Conservation (phyloP, 805 yeast genomes). For the Saturnispora quitensis region DNA sequence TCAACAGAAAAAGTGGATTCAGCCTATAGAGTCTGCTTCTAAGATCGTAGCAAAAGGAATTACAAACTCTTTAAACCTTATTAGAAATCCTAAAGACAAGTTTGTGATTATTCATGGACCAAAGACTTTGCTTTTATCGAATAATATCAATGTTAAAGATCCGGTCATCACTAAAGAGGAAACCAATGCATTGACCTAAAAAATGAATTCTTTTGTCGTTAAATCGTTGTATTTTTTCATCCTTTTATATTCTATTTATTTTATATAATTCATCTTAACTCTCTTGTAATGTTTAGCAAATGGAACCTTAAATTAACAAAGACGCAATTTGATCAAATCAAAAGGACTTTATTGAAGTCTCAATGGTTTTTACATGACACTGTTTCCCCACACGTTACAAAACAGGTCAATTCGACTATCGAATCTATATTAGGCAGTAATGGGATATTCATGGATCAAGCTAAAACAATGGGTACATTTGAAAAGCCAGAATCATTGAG, state of each 20-base stretch:
- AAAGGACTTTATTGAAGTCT: slow-evolving; percentile 10
- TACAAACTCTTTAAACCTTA: neutral
- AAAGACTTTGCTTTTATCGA: slow-evolving; percentile 23
- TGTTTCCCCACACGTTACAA: slow-evolving; percentile 21
- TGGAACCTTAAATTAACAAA: neutral
- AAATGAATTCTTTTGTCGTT: neutral
- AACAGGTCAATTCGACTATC: slow-evolving; percentile 22
- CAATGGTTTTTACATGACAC: slow-evolving; percentile 25
- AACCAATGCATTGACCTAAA: slow-evolving; percentile 7
- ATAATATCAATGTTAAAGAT: slow-evolving; percentile 21
- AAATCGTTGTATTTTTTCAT: neutral
- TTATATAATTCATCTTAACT: neutral
- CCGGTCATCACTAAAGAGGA: slow-evolving; percentile 20
- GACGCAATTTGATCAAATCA: slow-evolving; percentile 9
- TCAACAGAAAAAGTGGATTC: neutral
- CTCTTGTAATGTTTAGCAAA: neutral
- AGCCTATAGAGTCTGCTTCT: neutral
- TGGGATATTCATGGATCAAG: slow-evolving; percentile 13
- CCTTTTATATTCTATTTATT: neutral
- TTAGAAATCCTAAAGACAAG: slow-evolving; percentile 11
- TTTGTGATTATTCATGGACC: slow-evolving; percentile 27
- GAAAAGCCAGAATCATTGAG: neutral
- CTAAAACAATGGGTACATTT: neutral
- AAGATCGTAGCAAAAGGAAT: neutral
- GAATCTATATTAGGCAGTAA: slow-evolving; percentile 18